These are phyloP conservation scores for Xanthoconium stramineum DNA, from an alignment of 768 basidiomycete genomes.

Conservation along the genomic window DNA sequence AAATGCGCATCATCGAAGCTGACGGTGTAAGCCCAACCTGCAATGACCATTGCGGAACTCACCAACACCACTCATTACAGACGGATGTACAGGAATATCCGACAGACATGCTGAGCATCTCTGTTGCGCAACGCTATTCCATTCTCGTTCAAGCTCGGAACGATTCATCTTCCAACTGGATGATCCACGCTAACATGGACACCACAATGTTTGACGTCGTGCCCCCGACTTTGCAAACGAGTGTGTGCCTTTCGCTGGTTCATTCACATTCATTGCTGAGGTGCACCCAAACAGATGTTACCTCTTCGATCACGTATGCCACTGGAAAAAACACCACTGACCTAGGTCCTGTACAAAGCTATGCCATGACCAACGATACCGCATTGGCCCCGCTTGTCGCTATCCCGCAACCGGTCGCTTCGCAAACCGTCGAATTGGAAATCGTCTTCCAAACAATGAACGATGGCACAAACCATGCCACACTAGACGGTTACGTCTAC, in stretches of 20 bases:
- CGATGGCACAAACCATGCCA: constrained; percentile 83
- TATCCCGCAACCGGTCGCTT: constrained; percentile 48
- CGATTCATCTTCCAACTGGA: constrained; percentile 81
- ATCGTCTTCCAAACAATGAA: constrained; percentile 80
- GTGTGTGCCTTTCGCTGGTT: constrained; percentile 38
- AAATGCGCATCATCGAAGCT: constrained; percentile 81
- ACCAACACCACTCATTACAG: constrained; percentile 32
- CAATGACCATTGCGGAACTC: neutral
- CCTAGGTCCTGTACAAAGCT: constrained; percentile 51
- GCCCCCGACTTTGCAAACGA: constrained; percentile 58
- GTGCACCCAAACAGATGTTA: constrained; percentile 54
- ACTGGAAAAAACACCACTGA: constrained; percentile 49
- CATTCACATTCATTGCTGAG: neutral
- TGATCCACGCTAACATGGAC: constrained; percentile 90
- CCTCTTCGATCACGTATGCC: constrained; percentile 78
- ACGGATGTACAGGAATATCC: constrained; percentile 75
- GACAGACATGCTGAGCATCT: constrained; percentile 67
- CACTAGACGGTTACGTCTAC: constrained; percentile 69
- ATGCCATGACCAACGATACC: constrained; percentile 64
- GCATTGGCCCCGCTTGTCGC: constrained; percentile 59
- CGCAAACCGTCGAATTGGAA: constrained; percentile 65
- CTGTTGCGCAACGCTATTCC: constrained; percentile 92
- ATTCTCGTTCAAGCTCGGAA: constrained; percentile 89
- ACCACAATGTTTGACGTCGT: constrained; percentile 76
- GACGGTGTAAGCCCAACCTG: constrained; percentile 56